Percentiles rank a stretch among this genome's conserved stretches.
phyloP scores from a whole-genome alignment of 208 protist genomes.

The Crithidia expoeki region DNA sequence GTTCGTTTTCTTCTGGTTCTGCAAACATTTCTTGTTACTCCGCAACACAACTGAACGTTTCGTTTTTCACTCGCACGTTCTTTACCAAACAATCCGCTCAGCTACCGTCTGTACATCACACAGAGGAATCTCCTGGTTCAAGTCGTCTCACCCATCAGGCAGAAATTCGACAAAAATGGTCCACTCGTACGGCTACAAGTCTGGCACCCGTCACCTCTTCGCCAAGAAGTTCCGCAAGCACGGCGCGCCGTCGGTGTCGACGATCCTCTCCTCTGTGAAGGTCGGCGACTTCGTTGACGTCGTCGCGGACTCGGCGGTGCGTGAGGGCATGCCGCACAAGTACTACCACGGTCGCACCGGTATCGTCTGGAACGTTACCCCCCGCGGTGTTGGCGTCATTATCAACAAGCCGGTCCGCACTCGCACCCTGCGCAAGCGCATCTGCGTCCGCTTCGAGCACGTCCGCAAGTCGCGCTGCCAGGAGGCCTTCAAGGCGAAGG shows the following conservation, averaged over 20 bases:
- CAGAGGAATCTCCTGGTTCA: not conserved
- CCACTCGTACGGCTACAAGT: slow-evolving; percentile 97
- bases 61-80: too few species aligned
- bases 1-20: too few species aligned
- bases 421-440: slow-evolving; percentile 99
- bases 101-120: slow-evolving; percentile 7
- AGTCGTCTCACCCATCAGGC: slow-evolving; percentile 81
- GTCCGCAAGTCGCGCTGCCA: slow-evolving; percentile 94
- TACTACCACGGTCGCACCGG: slow-evolving; percentile 99
- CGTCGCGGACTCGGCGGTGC: slow-evolving; percentile 96
- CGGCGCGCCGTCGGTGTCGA: slow-evolving; percentile 91
- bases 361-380: slow-evolving; percentile 99
- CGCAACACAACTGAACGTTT: too few species aligned
- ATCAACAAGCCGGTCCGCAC: slow-evolving; percentile 99
- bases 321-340: slow-evolving; percentile 99
- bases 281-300: slow-evolving; percentile 99
- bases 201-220: slow-evolving; percentile 98
- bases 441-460: slow-evolving; percentile 99
- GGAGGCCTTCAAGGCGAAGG: slow-evolving; percentile 89
- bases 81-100: slow-evolving; percentile 24
- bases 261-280: slow-evolving; percentile 97
- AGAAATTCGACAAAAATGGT: slow-evolving; percentile 96
- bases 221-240: slow-evolving; percentile 97
- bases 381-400: slow-evolving; percentile 98
- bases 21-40: too few species aligned